phyloP scores from a whole-genome alignment of 768 basidiomycete species.

The Psilocybe subaeruginosa region DNA sequence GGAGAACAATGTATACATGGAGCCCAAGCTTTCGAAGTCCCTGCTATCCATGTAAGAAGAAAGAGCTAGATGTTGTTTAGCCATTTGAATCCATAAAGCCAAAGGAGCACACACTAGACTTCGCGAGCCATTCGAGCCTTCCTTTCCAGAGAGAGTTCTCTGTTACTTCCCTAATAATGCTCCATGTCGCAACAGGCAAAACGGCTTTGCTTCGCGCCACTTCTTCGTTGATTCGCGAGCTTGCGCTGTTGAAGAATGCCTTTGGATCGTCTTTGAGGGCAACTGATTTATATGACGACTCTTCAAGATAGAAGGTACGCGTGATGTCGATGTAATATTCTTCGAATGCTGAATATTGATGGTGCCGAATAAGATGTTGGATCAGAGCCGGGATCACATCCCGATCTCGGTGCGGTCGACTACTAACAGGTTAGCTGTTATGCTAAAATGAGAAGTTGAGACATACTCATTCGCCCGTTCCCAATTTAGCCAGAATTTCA shows the following conservation, averaged over 20 bases:
- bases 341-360: slow-evolving; percentile 64
- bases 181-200: slow-evolving; percentile 53
- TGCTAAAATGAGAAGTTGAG: neutral
- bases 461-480: slow-evolving; percentile 48
- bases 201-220: slow-evolving; percentile 52
- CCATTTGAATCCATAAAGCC: neutral
- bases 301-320: slow-evolving; percentile 51
- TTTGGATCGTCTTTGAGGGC: slow-evolving; percentile 44
- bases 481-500: slow-evolving; percentile 53
- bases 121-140: slow-evolving; percentile 41
- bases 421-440: slow-evolving; percentile 17
- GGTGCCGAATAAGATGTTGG: slow-evolving; percentile 56
- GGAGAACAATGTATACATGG: slow-evolving; percentile 64
- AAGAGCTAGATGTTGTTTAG: slow-evolving; percentile 44
- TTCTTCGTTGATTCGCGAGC: slow-evolving; percentile 57
- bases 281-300: slow-evolving; percentile 46
- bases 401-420: slow-evolving; percentile 42
- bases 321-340: slow-evolving; percentile 54
- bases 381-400: slow-evolving; percentile 52
- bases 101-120: slow-evolving; percentile 27
- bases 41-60: slow-evolving; percentile 51
- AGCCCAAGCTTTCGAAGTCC: slow-evolving; percentile 31
- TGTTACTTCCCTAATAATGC: slow-evolving; percentile 51
- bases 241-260: slow-evolving; percentile 55
- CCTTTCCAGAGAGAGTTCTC: slow-evolving; percentile 53